Evolutionary conservation across 1,284 basidiomycete species (phyloP).

Genomic region (Rhodotorula sp.): DNA sequence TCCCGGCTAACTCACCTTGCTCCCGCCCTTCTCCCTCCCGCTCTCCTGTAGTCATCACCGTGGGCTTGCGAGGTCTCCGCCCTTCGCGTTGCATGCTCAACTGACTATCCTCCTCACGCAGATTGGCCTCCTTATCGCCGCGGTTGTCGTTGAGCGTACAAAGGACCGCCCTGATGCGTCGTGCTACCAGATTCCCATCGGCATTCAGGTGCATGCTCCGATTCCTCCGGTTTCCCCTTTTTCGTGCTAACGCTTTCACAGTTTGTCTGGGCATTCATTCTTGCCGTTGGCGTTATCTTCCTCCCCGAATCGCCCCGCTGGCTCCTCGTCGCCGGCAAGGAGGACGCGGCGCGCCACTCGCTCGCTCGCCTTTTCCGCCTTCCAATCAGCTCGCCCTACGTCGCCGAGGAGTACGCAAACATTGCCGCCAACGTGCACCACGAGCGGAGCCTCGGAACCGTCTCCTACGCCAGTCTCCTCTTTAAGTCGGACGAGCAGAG

Average conservation of each 20-base stretch:
- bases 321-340: slow-evolving; percentile 64
- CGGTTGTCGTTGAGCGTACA: slow-evolving; percentile 75
- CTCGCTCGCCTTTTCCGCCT: slow-evolving; percentile 46
- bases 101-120: slow-evolving; percentile 33
- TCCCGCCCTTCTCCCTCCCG: background rate
- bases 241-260: background rate
- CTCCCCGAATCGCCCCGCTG: slow-evolving; percentile 71
- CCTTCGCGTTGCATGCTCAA: too few relatives aligned
- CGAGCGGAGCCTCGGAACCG: slow-evolving; percentile 48
- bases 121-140: slow-evolving; percentile 75
- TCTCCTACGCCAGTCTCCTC: slow-evolving; percentile 50
- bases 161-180: slow-evolving; percentile 60
- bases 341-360: slow-evolving; percentile 67
- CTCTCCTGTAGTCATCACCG: too few relatives aligned
- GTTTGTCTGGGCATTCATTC: slow-evolving; percentile 61
- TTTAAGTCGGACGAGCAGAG: slow-evolving; percentile 36
- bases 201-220: slow-evolving; percentile 1
- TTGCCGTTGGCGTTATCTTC: slow-evolving; percentile 62
- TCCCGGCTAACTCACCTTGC: too few relatives aligned
- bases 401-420: slow-evolving; percentile 43
- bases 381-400: slow-evolving; percentile 35
- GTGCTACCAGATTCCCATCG: slow-evolving; percentile 73
- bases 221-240: background rate
- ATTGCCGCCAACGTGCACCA: slow-evolving; percentile 38
- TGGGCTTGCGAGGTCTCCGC: too few relatives aligned